Conservation (phyloP, 2,329 filamentous ascomycete species). For the Curvularia lunata region DNA sequence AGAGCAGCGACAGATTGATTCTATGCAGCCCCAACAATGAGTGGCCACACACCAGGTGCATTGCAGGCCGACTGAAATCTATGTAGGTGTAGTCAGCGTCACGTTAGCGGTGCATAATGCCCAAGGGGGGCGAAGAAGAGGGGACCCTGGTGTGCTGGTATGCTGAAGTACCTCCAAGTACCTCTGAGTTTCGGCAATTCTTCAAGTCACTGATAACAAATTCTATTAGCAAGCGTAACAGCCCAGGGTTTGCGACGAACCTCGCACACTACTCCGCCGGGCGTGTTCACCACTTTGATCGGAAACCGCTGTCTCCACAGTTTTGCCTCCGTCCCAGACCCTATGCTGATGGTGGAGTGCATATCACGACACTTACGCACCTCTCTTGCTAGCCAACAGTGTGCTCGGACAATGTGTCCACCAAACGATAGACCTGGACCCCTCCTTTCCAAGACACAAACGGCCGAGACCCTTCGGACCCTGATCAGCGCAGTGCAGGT, state of each 20-base stretch:
- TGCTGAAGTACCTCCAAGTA: conserved; percentile 29
- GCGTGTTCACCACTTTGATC: conserved; percentile 9
- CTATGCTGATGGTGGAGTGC: conserved; percentile 18
- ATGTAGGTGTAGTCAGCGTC: conserved; percentile 2
- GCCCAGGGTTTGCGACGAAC: conserved; percentile 11
- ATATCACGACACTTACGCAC: conserved; percentile 15
- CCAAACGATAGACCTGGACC: conserved; percentile 19
- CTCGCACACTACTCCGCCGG: conserved; percentile 17
- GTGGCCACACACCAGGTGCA: conserved; percentile 11
- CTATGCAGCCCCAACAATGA: conserved; percentile 30
- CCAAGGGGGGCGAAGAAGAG: conserved; percentile 13
- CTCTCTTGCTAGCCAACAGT: conserved; percentile 8
- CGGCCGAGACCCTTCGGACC: conserved; percentile 21
- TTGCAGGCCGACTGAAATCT: conserved; percentile 11
- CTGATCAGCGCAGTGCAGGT: conserved; percentile 24
- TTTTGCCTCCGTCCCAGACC: conserved; percentile 7
- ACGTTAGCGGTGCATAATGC: conserved; percentile 14
- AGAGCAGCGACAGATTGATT: background rate
- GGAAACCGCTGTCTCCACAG: conserved; percentile 12
- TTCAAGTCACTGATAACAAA: conserved; percentile 9
- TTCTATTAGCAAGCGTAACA: conserved; percentile 17
- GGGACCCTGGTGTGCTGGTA: conserved; percentile 18
- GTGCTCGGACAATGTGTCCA: conserved; percentile 3
- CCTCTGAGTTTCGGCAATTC: conserved; percentile 1
- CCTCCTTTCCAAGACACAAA: conserved; percentile 18